phyloP scores from a whole-genome alignment of 352 stramenopile species.

The Saprolegnia parasitica region DNA sequence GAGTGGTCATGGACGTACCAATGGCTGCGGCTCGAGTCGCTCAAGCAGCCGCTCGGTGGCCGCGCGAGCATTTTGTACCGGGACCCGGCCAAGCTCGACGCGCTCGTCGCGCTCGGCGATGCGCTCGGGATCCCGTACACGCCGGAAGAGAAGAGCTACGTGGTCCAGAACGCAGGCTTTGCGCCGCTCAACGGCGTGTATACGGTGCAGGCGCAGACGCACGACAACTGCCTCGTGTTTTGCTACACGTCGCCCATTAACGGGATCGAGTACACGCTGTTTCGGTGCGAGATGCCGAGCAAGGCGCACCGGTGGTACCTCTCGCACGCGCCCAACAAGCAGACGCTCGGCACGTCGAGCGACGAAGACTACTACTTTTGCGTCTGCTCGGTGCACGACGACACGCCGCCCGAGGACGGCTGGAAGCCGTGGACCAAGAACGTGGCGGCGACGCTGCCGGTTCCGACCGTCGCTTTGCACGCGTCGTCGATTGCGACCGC shows the following conservation, averaged over 20 bases:
- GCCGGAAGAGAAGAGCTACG: conserved; percentile 77
- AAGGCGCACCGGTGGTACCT: conserved; percentile 98
- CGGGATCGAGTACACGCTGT: conserved; percentile 89
- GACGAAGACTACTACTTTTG: conserved; percentile 88
- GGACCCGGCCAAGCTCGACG: conserved; percentile 70
- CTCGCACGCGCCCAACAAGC: conserved; percentile 91
- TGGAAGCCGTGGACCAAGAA: conserved; percentile 88
- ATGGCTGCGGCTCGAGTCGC: conserved; percentile 80
- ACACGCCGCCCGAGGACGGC: conserved; percentile 63
- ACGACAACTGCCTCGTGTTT: conserved; percentile 77
- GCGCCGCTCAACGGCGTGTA: conserved; percentile 93
- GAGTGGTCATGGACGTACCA: conserved; percentile 85
- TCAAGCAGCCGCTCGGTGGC: conserved; percentile 71
- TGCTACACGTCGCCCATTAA: conserved; percentile 40
- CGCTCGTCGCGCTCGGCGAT: conserved; percentile 58
- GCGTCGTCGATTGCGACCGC: conserved; percentile 51
- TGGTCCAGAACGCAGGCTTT: conserved; percentile 87
- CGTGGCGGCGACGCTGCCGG: conserved; percentile 54
- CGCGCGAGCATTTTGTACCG: conserved; percentile 56
- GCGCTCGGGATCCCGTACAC: conserved; percentile 55
- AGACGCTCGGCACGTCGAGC: conserved; percentile 72
- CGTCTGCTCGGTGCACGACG: conserved; percentile 72
- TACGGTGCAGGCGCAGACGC: conserved; percentile 67
- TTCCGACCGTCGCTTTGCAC: conserved; percentile 63
- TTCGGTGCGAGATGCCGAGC: conserved; percentile 97